Percentiles rank a stretch among this genome's conserved stretches.
Conservation (phyloP, 495 filamentous ascomycete species). For the Rusavskia elegans region DNA sequence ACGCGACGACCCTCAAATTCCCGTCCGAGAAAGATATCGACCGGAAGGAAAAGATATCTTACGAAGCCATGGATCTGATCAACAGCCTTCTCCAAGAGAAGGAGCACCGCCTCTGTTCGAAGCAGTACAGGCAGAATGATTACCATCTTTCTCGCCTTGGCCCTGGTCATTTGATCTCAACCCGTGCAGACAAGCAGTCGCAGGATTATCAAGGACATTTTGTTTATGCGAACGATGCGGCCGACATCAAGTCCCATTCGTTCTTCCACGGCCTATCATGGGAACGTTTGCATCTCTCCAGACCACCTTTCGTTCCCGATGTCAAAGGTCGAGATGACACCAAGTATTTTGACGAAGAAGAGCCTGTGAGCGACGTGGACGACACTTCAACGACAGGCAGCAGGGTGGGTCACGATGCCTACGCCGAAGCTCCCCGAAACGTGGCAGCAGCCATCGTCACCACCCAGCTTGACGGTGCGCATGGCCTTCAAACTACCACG, state of each 20-base stretch:
- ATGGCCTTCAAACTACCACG: background rate
- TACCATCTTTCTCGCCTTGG: conserved; percentile 13
- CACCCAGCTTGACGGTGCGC: conserved; percentile 8
- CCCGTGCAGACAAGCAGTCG: conserved; percentile 16
- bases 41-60: conserved; percentile 19
- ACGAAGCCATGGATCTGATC: conserved; percentile 59
- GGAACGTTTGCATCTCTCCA: conserved; percentile 47
- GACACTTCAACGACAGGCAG: conserved; percentile 17
- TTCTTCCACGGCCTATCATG: conserved; percentile 57
- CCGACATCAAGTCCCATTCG: conserved; percentile 60
- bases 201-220: conserved; percentile 31
- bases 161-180: conserved; percentile 16
- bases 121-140: conserved; percentile 52
- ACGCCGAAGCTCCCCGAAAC: background rate
- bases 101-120: conserved; percentile 56
- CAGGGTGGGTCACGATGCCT: conserved; percentile 4
- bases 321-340: conserved; percentile 63
- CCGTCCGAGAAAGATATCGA: conserved; percentile 23
- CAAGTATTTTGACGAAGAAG: conserved; percentile 75
- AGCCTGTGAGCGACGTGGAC: conserved; percentile 39
- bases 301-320: conserved; percentile 62
- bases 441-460: background rate
- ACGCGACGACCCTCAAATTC: conserved; percentile 39
- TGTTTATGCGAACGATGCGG: conserved; percentile 66
- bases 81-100: conserved; percentile 60